Evolutionary conservation across 345 rosid genomes (phyloP).

Genomic region (Eucalyptus polyanthemos): DNA sequence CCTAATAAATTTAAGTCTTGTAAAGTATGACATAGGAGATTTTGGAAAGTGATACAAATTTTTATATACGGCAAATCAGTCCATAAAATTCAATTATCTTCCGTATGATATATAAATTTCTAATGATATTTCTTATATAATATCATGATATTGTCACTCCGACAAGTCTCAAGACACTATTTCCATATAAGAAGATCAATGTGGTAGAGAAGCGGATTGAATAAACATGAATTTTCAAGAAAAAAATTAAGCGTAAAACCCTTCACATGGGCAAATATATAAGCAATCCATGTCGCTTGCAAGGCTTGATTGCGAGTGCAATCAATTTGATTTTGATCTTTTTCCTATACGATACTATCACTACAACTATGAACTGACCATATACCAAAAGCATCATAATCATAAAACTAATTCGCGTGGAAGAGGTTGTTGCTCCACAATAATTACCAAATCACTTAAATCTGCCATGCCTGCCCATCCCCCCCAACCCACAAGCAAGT

Average conservation of each 20-base stretch:
- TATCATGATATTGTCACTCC: not conserved
- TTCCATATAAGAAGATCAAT: not conserved
- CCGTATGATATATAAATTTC: not conserved
- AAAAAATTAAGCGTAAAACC: not conserved
- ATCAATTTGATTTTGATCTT: not conserved
- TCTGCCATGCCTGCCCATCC: not conserved
- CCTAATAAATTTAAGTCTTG: not conserved
- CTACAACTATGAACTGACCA: not conserved
- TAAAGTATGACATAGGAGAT: not conserved
- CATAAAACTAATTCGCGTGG: not conserved
- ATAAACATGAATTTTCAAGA: not conserved
- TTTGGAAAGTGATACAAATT: not conserved
- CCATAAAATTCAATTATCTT: not conserved
- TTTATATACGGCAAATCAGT: not conserved
- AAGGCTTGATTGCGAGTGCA: not conserved
- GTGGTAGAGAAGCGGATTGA: not conserved
- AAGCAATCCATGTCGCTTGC: not conserved
- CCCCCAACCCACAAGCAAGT: not conserved
- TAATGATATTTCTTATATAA: not conserved
- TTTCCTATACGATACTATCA: not conserved
- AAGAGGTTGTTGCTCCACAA: not conserved
- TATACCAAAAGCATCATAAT: not conserved
- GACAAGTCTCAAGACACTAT: not conserved
- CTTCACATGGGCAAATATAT: not conserved
- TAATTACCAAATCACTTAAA: not conserved